Evolutionary conservation across 148 eudicot genomes (phyloP).

Genomic region (Nepenthes mirabilis): DNA sequence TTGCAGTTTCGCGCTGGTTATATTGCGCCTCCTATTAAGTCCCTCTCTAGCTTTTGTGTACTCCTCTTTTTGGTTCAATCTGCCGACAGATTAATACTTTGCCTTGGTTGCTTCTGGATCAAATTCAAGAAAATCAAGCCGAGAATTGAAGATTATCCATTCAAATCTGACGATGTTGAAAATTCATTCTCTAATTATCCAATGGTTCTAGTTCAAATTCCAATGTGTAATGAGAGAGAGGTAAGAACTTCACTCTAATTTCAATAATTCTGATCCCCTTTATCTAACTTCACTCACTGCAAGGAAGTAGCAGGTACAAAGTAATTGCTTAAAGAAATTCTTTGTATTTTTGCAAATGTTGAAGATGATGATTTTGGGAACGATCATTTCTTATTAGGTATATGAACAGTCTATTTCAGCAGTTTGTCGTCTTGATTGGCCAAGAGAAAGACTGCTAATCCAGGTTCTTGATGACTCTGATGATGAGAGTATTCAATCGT

Average conservation of each 20-base stretch:
- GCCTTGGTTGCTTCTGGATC: constrained; percentile 60
- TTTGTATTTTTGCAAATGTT: not conserved
- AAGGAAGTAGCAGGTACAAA: too few relatives aligned
- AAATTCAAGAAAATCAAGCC: constrained; percentile 50
- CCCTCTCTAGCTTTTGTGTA: constrained; percentile 33
- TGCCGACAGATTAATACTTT: constrained; percentile 38
- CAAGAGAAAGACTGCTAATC: constrained; percentile 33
- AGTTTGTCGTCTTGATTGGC: constrained; percentile 57
- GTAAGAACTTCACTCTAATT: not conserved
- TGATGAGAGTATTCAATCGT: constrained; percentile 29
- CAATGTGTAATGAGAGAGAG: constrained; percentile 82
- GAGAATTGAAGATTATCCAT: constrained; percentile 9
- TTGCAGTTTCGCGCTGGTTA: constrained; percentile 42
- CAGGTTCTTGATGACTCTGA: constrained; percentile 61
- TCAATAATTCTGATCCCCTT: not conserved
- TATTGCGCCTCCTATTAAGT: constrained; percentile 34
- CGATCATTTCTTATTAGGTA: constrained; percentile 14
- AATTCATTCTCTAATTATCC: constrained; percentile 28
- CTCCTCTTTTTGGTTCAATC: constrained; percentile 59
- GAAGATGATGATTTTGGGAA: not conserved
- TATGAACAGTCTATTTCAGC: constrained; percentile 49
- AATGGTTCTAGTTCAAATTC: constrained; percentile 71
- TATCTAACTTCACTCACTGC: too few relatives aligned
- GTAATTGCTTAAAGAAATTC: not conserved
- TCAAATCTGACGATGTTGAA: constrained; percentile 22